Conservation (phyloP, 176 grass and related monocot species). For the Thinopyrum elongatum region DNA sequence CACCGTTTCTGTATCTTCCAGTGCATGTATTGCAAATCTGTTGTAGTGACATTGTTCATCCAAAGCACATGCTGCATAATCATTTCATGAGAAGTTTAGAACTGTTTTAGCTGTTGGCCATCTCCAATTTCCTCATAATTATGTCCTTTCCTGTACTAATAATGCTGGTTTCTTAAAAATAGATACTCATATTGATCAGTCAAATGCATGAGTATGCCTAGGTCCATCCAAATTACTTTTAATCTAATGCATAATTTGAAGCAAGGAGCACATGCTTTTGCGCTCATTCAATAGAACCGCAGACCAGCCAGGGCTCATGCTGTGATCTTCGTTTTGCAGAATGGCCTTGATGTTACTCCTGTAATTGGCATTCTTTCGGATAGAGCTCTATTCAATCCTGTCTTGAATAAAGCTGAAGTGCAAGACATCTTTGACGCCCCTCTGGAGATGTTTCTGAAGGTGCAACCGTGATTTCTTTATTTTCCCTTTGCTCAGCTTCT, state of each 20-base stretch:
- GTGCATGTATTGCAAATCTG: background rate
- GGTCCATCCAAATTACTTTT: background rate
- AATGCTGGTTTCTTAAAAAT: background rate
- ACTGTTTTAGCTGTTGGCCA: background rate
- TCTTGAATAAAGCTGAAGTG: constrained; percentile 72
- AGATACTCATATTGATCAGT: background rate
- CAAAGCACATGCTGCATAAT: background rate
- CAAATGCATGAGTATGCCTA: background rate
- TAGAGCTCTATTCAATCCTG: constrained; percentile 58
- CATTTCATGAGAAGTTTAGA: background rate
- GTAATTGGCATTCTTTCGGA: constrained; percentile 73
- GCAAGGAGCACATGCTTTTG: constrained; percentile 4
- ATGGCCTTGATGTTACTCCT: constrained; percentile 74
- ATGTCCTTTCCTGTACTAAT: background rate
- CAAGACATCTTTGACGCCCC: constrained; percentile 92
- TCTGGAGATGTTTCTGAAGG: constrained; percentile 96
- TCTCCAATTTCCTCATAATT: background rate
- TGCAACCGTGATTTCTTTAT: constrained; percentile 1
- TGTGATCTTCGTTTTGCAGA: constrained; percentile 48
- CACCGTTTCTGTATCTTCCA: background rate
- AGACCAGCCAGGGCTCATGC: constrained; percentile 7
- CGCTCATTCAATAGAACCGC: constrained; percentile 1
- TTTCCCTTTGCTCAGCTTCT: background rate
- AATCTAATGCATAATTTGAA: background rate
- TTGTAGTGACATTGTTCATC: background rate